Base-by-base conservation (phyloP, 768 basidiomycete species). In the Naganishia randhawae region DNA sequence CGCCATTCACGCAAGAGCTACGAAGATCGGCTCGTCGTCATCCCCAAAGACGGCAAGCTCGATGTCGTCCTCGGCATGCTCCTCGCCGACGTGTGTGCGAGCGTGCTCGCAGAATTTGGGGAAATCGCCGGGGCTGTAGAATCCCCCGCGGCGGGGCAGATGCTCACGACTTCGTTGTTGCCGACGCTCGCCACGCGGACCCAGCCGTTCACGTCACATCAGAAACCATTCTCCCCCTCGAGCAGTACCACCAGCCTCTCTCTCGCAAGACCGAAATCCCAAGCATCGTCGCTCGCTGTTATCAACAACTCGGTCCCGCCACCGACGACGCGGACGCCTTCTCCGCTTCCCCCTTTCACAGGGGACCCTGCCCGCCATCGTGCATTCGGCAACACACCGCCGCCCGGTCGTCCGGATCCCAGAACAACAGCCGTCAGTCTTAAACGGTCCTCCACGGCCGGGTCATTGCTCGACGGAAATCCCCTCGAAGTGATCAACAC, bases 51-150 rank as follows among this genome's bases (percentile, higher is more conserved):
- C 73, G 89, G 89, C 7, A 92, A 94, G 74, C 90, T 92, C 78
- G 89, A 86, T 73, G 80, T 91, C 33, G 93, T 94, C 77, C 84
- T 98, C 64, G 90, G 91, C 33, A 92, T 92, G 19, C 81, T 97
- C 48, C 80, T 99, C 65, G 92, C 91, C 19, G 92, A 92, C 75
- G 80, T 96, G 22, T 93, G 91, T 72, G 92, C 92, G 37, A 87
- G 89, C 70, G 85, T 97, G 55, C 82, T 99, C 27, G 86, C 86
- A 25, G 91, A 92, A 77, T 89, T 98, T 72, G 89, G 91, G 41
- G 85, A 86, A 41, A 78, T 96, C 82, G 95, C 96, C 73, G 69
- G 89, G 78, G 84, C 85, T 0, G 79, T 96, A 50, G 93, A 96
- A 80, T 89, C 86, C 53, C 89, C 91, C 1, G 73, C 88, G 31